A percentile compares a stretch with the other conserved stretches of the same genome.
Evolutionary conservation across 2,329 filamentous ascomycete species (phyloP).

Genomic region (Stenocarpella maydis): DNA sequence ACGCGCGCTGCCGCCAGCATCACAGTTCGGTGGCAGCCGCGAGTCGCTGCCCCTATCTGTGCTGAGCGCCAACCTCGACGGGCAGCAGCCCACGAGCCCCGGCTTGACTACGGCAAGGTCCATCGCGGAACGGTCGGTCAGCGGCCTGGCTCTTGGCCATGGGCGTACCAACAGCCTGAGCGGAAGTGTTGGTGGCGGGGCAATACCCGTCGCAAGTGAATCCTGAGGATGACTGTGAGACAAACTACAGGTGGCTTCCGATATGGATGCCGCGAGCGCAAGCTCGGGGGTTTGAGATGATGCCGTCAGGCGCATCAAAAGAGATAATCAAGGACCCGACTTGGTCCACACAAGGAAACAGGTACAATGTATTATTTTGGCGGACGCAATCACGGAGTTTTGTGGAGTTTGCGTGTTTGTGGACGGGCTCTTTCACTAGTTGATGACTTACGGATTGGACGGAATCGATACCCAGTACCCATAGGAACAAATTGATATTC

Average conservation of each 20-base stretch:
- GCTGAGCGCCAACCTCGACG: constrained; percentile 74
- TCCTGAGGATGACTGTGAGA: constrained; percentile 26
- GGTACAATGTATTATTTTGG: constrained; percentile 6
- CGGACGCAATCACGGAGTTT: constrained; percentile 16
- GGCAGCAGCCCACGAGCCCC: constrained; percentile 53
- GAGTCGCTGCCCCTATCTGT: constrained; percentile 83
- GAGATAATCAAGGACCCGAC: background rate
- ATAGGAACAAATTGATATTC: constrained; percentile 30
- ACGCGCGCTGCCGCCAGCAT: constrained; percentile 78
- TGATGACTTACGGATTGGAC: constrained; percentile 36
- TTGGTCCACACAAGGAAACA: background rate
- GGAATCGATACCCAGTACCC: constrained; percentile 36
- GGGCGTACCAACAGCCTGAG: constrained; percentile 82
- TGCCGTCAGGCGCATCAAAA: constrained; percentile 10
- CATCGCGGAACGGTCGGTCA: constrained; percentile 56
- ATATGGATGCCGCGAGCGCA: background rate
- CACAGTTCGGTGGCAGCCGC: constrained; percentile 81
- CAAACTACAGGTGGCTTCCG: background rate
- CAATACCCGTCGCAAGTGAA: constrained; percentile 68
- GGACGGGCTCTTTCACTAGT: constrained; percentile 7
- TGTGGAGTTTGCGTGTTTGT: background rate
- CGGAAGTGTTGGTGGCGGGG: constrained; percentile 72
- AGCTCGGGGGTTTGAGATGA: background rate
- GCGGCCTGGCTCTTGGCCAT: constrained; percentile 75
- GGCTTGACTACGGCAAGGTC: constrained; percentile 62